These are phyloP conservation scores for Populus tremula DNA, from an alignment of 345 rosid genomes.

Conservation along the genomic window DNA sequence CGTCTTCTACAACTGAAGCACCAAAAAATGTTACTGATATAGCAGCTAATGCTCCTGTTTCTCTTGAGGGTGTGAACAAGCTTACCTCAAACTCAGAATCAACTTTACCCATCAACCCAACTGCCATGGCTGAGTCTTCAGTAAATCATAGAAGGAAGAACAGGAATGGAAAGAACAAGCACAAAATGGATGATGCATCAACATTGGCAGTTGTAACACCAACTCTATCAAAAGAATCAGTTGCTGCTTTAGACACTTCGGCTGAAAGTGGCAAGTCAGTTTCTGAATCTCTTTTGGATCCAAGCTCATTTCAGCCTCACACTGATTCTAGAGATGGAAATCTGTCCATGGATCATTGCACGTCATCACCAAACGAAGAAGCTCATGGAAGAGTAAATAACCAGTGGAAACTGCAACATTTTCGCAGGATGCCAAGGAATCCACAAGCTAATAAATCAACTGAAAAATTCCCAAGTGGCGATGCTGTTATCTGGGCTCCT, in stretches of 20 bases:
- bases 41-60: slow-evolving; percentile 27
- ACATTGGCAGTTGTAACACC: slow-evolving; percentile 26
- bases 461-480: slow-evolving; percentile 52
- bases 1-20: slow-evolving; percentile 29
- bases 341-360: slow-evolving; percentile 44
- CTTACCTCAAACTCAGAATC: slow-evolving; percentile 34
- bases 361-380: slow-evolving; percentile 51
- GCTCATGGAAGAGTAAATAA: slow-evolving; percentile 44
- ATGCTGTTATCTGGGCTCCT: slow-evolving; percentile 88
- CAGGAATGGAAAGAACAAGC: slow-evolving; percentile 60
- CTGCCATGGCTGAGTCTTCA: slow-evolving; percentile 42
- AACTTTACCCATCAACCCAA: slow-evolving; percentile 33
- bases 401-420: slow-evolving; percentile 65
- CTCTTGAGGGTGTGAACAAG: slow-evolving; percentile 36
- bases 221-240: slow-evolving; percentile 37
- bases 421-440: slow-evolving; percentile 56
- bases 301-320: slow-evolving; percentile 21
- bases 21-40: slow-evolving; percentile 28
- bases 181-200: slow-evolving; percentile 55
- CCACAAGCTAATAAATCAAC: slow-evolving; percentile 44
- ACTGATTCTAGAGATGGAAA: slow-evolving; percentile 43
- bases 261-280: slow-evolving; percentile 39
- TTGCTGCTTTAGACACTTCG: slow-evolving; percentile 19
- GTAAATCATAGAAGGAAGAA: slow-evolving; percentile 51
- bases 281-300: slow-evolving; percentile 38